Percentiles rank a stretch among this genome's conserved stretches.
Conservation (phyloP, 805 yeast genomes). For the Citeromyces nyonsensis region DNA sequence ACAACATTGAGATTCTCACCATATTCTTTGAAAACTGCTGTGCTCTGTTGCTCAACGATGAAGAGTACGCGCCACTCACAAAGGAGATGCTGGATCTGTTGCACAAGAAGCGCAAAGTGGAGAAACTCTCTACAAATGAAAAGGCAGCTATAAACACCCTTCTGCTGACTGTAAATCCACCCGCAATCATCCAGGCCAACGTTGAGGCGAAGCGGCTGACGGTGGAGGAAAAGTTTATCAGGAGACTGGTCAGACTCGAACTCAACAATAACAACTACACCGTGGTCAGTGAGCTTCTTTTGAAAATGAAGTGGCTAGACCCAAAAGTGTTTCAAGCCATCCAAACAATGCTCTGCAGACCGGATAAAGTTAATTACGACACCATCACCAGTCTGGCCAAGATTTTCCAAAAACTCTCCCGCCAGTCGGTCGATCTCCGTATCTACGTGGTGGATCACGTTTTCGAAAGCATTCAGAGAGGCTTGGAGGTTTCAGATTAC, state of each 20-base stretch:
- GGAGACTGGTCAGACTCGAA: constrained; percentile 33
- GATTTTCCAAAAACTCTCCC: constrained; percentile 20
- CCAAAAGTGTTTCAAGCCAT: constrained; percentile 15
- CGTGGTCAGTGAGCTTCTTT: constrained; percentile 12
- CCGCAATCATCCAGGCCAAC: constrained; percentile 21
- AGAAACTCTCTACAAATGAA: constrained; percentile 33
- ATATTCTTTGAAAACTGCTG: constrained; percentile 69
- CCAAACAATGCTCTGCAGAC: constrained; percentile 31
- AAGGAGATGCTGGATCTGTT: constrained; percentile 45
- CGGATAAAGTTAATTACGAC: constrained; percentile 47
- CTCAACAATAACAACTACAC: constrained; percentile 20
- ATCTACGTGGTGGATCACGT: constrained; percentile 40
- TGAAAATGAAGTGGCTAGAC: constrained; percentile 17
- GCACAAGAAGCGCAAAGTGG: constrained; percentile 29
- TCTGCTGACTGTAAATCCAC: constrained; percentile 39
- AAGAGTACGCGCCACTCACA: constrained; percentile 44
- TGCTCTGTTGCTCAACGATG: constrained; percentile 36
- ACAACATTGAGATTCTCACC: constrained; percentile 53
- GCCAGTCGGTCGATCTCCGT: constrained; percentile 21
- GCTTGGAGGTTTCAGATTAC: constrained; percentile 51
- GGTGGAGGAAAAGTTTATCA: constrained; percentile 31
- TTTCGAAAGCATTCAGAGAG: constrained; percentile 47
- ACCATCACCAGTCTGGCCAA: constrained; percentile 32
- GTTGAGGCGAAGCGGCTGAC: constrained; percentile 11
- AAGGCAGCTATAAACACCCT: constrained; percentile 44